These are phyloP conservation scores for Lentinula raphanica DNA, from an alignment of 768 basidiomycete species.

Conservation along the genomic window DNA sequence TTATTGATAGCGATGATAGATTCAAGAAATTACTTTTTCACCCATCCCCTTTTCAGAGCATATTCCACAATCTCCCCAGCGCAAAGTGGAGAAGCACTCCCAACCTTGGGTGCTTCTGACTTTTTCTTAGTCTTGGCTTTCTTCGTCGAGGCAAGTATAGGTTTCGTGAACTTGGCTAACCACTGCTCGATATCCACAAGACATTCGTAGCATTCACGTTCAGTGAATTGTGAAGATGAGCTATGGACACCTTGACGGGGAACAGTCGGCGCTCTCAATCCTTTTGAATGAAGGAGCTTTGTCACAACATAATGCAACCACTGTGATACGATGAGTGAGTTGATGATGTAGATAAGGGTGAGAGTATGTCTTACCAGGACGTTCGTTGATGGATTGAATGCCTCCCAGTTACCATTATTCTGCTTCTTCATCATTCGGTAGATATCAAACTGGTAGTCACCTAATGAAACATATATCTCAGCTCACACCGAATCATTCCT, in stretches of 20 bases:
- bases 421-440: conserved; percentile 82
- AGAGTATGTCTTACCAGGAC: conserved; percentile 59
- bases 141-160: conserved; percentile 26
- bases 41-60: conserved; percentile 60
- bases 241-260: conserved; percentile 30
- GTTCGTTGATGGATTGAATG: conserved; percentile 79
- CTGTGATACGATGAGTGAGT: conserved; percentile 32
- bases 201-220: conserved; percentile 65
- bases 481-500: neutral
- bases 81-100: conserved; percentile 32
- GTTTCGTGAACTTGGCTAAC: conserved; percentile 42
- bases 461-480: conserved; percentile 27
- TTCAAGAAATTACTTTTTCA: conserved; percentile 22
- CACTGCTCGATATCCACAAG: conserved; percentile 61
- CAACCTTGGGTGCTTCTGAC: conserved; percentile 7
- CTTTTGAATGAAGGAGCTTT: conserved; percentile 70
- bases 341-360: neutral
- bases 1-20: neutral
- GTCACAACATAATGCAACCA: conserved; percentile 84
- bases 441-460: conserved; percentile 92
- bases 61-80: conserved; percentile 62
- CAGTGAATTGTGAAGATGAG: conserved; percentile 36
- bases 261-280: conserved; percentile 49
- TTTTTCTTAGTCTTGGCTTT: conserved; percentile 27
- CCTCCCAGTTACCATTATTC: conserved; percentile 63